Evolutionary conservation across 495 filamentous ascomycete species (phyloP), one percentile per base, ranked within the genome.

Genomic region (Clohesyomyces aquaticus): DNA sequence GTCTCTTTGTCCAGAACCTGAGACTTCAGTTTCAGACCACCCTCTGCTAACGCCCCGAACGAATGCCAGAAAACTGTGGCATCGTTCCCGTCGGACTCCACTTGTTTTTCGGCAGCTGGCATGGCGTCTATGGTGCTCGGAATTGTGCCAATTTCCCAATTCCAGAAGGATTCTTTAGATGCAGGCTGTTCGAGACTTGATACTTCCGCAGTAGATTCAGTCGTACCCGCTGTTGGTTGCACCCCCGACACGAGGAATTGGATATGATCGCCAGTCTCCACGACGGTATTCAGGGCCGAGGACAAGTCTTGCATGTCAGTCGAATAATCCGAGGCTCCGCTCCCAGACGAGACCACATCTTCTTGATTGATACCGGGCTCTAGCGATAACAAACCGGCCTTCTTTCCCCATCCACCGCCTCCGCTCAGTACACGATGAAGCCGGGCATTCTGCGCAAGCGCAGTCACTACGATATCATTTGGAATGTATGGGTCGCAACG

Each of bases 321-420:
- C 4, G 21, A 16, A 4, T 43, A 47, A 14, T 38, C 55, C 16
- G 54, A 47, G 10, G n/a, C 41, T 32, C 2, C 12, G 6, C 29
- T n/a, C 32, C 23, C 18, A 42, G 45, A 9, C 28, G 16, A 46
- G 1, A 46, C 29, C 12, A 42, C 18, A 2, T 59, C 42, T 16
- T 55, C 28, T 27, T 57, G 54, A 12, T 29, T 53, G n/a, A 42
- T n/a, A 8, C 91, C 83, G 19, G 91, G 90, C 70, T 95, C 91
- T 0, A 96, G 78, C 8, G 91, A 91, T 4, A 96, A 77, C 12
- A 96, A 79, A 3, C 92, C 92, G 57, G 87, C 84, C 73, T 95
- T 96, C 63, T 84, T 78, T 4, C 92, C 92, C 92, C 92, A 96
- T 47, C 92, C 92, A 53, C 92, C 92, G 63, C 92, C 92, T 21